phyloP scores from a whole-genome alignment of 352 stramenopile genomes.

The Paralagenidium karlingii region DNA sequence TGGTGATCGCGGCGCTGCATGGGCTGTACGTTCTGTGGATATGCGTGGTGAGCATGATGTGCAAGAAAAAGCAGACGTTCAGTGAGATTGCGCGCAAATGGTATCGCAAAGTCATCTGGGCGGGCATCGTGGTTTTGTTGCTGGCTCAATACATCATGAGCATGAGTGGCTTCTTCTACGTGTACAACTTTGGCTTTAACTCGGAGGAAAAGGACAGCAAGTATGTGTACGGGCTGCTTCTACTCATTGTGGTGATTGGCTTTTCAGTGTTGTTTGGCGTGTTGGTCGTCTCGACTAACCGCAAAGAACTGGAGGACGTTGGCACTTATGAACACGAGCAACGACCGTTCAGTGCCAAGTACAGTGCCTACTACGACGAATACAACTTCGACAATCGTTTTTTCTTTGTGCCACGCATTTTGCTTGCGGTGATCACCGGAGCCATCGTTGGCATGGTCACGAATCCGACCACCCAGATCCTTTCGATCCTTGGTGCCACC shows the following conservation, averaged over 20 bases:
- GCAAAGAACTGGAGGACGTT: slow-evolving; percentile 56
- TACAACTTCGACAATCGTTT: slow-evolving; percentile 85
- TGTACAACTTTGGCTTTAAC: slow-evolving; percentile 28
- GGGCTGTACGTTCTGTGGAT: slow-evolving; percentile 39
- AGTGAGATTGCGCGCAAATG: slow-evolving; percentile 35
- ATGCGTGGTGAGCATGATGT: slow-evolving; percentile 23
- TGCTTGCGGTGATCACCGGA: slow-evolving; percentile 56
- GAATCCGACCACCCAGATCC: slow-evolving; percentile 54
- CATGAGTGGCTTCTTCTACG: slow-evolving; percentile 69
- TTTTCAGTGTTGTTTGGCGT: slow-evolving; percentile 55
- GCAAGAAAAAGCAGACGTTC: slow-evolving; percentile 49
- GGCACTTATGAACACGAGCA: slow-evolving; percentile 68
- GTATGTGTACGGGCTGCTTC: slow-evolving; percentile 26
- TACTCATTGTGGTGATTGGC: slow-evolving; percentile 21
- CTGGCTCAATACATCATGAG: slow-evolving; percentile 80
- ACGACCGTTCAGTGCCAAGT: slow-evolving; percentile 65
- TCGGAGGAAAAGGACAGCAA: slow-evolving; percentile 15
- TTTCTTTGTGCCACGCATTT: slow-evolving; percentile 74
- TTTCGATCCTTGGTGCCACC: slow-evolving; percentile 55
- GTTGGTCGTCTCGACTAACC: slow-evolving; percentile 47
- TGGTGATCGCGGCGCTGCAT: slow-evolving; percentile 45
- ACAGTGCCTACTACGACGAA: slow-evolving; percentile 81
- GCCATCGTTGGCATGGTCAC: slow-evolving; percentile 57
- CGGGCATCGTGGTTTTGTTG: slow-evolving; percentile 47
- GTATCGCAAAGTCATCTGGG: slow-evolving; percentile 79